Evolutionary conservation across 2,329 filamentous ascomycete species (phyloP).

Genomic region (Penicillium sp.): DNA sequence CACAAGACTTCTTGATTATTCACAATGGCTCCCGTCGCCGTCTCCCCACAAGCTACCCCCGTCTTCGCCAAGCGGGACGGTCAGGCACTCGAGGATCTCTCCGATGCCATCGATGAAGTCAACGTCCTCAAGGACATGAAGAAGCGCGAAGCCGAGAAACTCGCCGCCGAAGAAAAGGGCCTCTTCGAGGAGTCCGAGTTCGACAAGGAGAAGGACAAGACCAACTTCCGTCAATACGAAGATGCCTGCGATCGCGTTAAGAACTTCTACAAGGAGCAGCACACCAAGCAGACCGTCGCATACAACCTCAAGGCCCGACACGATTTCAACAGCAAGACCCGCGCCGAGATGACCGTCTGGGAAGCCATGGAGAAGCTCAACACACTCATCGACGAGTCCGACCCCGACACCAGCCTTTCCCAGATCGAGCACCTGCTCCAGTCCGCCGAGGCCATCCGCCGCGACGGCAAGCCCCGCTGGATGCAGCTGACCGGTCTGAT

Average conservation of each 20-base stretch:
- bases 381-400: constrained; percentile 85
- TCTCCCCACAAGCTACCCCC: constrained; percentile 24
- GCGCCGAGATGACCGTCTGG: constrained; percentile 83
- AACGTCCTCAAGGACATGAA: constrained; percentile 62
- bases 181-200: constrained; percentile 64
- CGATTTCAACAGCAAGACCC: constrained; percentile 65
- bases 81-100: constrained; percentile 59
- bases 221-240: constrained; percentile 79
- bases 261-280: constrained; percentile 77
- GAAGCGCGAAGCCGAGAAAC: constrained; percentile 54
- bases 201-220: constrained; percentile 75
- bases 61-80: constrained; percentile 53
- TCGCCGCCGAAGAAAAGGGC: constrained; percentile 26
- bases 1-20: neutral
- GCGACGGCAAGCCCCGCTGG: constrained; percentile 61
- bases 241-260: constrained; percentile 82
- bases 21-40: constrained; percentile 36
- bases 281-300: constrained; percentile 59
- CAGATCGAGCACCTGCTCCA: constrained; percentile 92
- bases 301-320: constrained; percentile 84
- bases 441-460: constrained; percentile 83
- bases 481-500: constrained; percentile 53
- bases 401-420: constrained; percentile 82
- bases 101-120: constrained; percentile 62
- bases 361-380: constrained; percentile 91